Conservation (phyloP, 1,139 yeast species). For the Pichia sp. region DNA sequence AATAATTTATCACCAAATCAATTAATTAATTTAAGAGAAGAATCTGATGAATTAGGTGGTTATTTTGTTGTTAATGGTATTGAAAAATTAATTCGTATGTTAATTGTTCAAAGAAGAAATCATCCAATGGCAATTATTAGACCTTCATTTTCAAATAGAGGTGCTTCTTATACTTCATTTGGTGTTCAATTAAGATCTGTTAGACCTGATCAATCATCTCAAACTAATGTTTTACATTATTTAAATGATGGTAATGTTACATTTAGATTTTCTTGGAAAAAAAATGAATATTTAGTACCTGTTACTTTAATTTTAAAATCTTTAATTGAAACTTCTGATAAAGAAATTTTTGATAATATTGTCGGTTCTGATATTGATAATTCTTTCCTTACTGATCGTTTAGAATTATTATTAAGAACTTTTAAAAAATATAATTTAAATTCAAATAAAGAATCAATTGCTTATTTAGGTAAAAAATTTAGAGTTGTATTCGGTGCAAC, state of each 20-base stretch:
- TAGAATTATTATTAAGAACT: conserved; percentile 83
- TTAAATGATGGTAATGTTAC: conserved; percentile 95
- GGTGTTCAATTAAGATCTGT: conserved; percentile 95
- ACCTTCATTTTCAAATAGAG: conserved; percentile 92
- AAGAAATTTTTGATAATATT: conserved; percentile 93
- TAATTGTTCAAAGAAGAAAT: conserved; percentile 94
- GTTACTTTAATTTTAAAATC: conserved; percentile 92
- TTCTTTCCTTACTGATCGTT: conserved; percentile 95
- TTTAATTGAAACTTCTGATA: conserved; percentile 80
- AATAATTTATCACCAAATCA: conserved; percentile 77
- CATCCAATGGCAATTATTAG: conserved; percentile 97
- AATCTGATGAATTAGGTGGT: conserved; percentile 94
- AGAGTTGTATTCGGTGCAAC: conserved; percentile 89
- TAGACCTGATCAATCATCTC: conserved; percentile 96
- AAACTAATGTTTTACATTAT: conserved; percentile 92
- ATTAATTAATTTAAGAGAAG: conserved; percentile 75
- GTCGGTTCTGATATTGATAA: conserved; percentile 83
- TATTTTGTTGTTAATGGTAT: conserved; percentile 95
- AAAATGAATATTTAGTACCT: conserved; percentile 91
- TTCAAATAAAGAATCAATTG: conserved; percentile 81
- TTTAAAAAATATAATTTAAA: conserved; percentile 75
- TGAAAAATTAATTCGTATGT: conserved; percentile 93
- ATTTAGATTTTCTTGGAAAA: conserved; percentile 94
- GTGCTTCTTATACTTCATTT: conserved; percentile 77
- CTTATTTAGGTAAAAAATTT: conserved; percentile 92